phyloP scores from a whole-genome alignment of 1,139 yeast species.

The Lipomyces yarrowii region DNA sequence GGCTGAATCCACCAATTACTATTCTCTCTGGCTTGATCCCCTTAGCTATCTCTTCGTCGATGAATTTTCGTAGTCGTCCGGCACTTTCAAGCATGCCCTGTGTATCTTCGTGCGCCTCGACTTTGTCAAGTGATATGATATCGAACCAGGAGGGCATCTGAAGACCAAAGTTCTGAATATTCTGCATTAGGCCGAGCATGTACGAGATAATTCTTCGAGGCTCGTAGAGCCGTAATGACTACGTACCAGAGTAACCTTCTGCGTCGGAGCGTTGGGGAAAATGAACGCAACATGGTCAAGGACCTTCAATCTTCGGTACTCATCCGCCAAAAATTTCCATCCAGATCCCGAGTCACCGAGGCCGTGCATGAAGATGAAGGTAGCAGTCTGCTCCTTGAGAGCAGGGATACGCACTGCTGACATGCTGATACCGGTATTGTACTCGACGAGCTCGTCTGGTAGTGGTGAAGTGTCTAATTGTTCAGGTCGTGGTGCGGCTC shows the following conservation, averaged over 20 bases:
- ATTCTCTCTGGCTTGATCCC: slow-evolving; percentile 74
- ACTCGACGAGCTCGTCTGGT: not conserved
- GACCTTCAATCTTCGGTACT: slow-evolving; percentile 45
- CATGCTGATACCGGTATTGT: slow-evolving; percentile 12
- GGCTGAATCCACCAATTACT: slow-evolving; percentile 90
- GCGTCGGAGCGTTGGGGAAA: slow-evolving; percentile 84
- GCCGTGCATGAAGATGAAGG: slow-evolving; percentile 84
- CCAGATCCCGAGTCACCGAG: slow-evolving; percentile 90
- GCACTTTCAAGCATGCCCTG: slow-evolving; percentile 65
- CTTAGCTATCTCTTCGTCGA: slow-evolving; percentile 62
- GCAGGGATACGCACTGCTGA: slow-evolving; percentile 38
- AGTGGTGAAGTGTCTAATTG: not conserved
- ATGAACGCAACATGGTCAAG: slow-evolving; percentile 70
- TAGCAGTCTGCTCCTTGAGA: slow-evolving; percentile 52
- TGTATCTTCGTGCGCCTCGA: slow-evolving; percentile 52
- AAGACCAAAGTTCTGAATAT: slow-evolving; percentile 56
- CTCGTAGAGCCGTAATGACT: not conserved
- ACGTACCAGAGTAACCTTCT: slow-evolving; percentile 59
- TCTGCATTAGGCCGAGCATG: not conserved
- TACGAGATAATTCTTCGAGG: not conserved
- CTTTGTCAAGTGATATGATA: slow-evolving; percentile 57
- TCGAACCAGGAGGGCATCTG: slow-evolving; percentile 90
- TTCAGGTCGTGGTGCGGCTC: not conserved
- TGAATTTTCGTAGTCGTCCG: slow-evolving; percentile 53
- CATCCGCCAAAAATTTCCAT: slow-evolving; percentile 71